Percentiles rank a stretch among this genome's conserved stretches.
phyloP scores from a whole-genome alignment of 75 land plant genomes.

The Cupressus sempervirens region DNA sequence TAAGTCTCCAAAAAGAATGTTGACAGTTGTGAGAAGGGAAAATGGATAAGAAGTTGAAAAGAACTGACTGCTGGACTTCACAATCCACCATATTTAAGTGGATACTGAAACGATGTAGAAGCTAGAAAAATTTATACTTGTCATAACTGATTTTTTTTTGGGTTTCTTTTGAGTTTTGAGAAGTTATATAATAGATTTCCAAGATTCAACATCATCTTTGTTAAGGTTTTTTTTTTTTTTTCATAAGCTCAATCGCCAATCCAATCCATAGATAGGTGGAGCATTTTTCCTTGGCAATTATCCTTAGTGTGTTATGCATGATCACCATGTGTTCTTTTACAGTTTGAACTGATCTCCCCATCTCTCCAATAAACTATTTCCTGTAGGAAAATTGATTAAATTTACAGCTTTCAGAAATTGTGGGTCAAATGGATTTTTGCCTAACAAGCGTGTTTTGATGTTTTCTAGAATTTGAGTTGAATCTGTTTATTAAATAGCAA shows the following conservation, averaged over 20 bases:
- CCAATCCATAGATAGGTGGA: neutral
- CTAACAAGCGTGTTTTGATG: neutral
- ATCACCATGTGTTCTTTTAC: neutral
- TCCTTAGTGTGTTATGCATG: neutral
- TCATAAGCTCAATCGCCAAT: neutral
- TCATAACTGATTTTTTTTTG: neutral
- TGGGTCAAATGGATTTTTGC: neutral
- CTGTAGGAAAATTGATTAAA: neutral
- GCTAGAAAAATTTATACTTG: neutral
- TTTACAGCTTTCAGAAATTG: neutral
- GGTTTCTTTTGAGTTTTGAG: neutral
- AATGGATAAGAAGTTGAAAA: too few relatives aligned
- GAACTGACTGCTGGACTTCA: too few relatives aligned
- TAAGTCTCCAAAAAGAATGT: too few relatives aligned
- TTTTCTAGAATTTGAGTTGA: neutral
- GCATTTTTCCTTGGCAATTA: neutral
- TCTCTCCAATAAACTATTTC: neutral
- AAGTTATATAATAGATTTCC: neutral
- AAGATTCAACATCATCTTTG: neutral
- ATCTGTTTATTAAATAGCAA: neutral
- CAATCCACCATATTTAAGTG: neutral
- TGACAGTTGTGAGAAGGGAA: too few relatives aligned
- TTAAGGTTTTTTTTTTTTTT: neutral
- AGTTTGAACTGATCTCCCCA: neutral
- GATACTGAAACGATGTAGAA: neutral